Percentiles rank a stretch among this genome's conserved stretches.
Evolutionary conservation across 106 monocot genomes (phyloP).

Genomic region (Phalaenopsis equestris): DNA sequence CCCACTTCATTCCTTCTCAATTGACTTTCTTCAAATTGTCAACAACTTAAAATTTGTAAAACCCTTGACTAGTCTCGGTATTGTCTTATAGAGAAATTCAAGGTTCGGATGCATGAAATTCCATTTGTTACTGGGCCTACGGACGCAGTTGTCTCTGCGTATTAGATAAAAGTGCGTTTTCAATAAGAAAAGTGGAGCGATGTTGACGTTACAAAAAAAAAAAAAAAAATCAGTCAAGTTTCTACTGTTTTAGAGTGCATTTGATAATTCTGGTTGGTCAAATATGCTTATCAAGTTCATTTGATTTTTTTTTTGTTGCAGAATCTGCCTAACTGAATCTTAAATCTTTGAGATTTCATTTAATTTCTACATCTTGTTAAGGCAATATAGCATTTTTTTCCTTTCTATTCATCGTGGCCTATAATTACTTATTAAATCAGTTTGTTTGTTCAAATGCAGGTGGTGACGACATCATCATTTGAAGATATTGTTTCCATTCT

Average conservation of each 20-base stretch:
- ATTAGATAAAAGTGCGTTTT: background rate
- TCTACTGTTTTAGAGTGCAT: background rate
- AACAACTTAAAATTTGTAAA: background rate
- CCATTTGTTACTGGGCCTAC: background rate
- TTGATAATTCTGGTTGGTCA: background rate
- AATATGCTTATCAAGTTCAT: background rate
- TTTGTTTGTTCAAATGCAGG: background rate
- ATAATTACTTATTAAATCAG: background rate
- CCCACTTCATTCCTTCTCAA: background rate
- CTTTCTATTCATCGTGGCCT: background rate
- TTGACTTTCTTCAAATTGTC: background rate
- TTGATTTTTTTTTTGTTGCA: background rate
- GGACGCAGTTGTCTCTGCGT: background rate
- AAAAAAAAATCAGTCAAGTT: background rate
- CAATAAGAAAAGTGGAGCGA: background rate
- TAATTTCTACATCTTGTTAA: background rate
- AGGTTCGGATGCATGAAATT: background rate
- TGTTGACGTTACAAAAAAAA: background rate
- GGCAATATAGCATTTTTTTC: background rate
- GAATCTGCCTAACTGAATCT: background rate
- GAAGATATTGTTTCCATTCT: constrained; percentile 9
- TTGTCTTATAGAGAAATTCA: background rate
- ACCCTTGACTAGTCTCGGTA: background rate
- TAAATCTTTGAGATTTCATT: background rate
- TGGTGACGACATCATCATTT: constrained; percentile 1